phyloP scores from a whole-genome alignment of 345 rosid species.

The Luvunga scandens region DNA sequence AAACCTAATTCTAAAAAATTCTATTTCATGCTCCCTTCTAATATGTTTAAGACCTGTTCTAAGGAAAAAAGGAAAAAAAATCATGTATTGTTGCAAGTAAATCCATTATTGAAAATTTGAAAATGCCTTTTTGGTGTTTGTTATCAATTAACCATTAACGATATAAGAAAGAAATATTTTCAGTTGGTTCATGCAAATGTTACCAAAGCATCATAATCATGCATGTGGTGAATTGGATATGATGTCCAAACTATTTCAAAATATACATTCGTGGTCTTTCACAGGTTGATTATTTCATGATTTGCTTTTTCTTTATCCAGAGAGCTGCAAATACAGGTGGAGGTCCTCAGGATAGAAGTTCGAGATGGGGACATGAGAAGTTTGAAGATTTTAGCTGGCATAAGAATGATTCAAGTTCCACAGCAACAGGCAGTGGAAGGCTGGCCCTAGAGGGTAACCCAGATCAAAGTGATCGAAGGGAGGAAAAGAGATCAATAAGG shows the following conservation, averaged over 20 bases:
- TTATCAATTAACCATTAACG: not conserved
- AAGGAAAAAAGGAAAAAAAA: no score
- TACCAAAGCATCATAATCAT: not conserved
- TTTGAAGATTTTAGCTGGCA: constrained; percentile 38
- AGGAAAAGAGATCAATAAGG: constrained; percentile 33
- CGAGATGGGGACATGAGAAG: constrained; percentile 70
- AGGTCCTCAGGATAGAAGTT: constrained; percentile 68
- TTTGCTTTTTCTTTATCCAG: constrained; percentile 32
- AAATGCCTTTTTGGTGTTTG: not conserved
- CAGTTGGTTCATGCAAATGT: not conserved
- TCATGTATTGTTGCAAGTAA: no score
- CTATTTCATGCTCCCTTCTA: no score
- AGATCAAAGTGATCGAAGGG: constrained; percentile 30
- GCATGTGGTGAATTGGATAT: not conserved
- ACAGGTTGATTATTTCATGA: constrained; percentile 9
- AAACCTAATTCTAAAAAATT: no score
- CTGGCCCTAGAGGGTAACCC: constrained; percentile 14
- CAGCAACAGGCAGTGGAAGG: constrained; percentile 27
- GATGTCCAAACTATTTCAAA: not conserved
- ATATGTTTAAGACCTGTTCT: no score
- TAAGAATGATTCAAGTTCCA: constrained; percentile 22
- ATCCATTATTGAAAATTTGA: no score
- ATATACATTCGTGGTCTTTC: not conserved
- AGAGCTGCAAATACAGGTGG: constrained; percentile 89
- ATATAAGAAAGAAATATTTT: not conserved